Percentiles rank a stretch among this genome's conserved stretches.
phyloP scores from a whole-genome alignment of 2,329 filamentous ascomycete species.

The Coniochaeta sp. region DNA sequence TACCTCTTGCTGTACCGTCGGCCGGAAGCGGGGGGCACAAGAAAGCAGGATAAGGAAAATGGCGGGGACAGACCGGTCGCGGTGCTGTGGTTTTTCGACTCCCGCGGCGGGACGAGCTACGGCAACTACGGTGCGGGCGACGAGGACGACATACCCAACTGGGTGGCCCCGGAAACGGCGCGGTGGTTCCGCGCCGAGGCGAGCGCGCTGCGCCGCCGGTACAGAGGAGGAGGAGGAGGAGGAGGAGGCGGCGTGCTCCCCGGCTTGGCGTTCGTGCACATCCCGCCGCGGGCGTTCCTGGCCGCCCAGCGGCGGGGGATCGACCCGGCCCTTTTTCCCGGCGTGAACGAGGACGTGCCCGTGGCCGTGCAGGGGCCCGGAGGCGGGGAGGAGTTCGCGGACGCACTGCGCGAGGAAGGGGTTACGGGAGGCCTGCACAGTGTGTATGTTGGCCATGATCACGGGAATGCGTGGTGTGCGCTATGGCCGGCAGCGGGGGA shows the following conservation, averaged over 20 bases:
- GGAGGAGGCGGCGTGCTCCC: slow-evolving; percentile 30
- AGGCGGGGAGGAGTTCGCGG: slow-evolving; percentile 38
- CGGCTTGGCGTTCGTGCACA: slow-evolving; percentile 42
- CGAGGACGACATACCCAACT: slow-evolving; percentile 18
- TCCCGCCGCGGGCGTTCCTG: slow-evolving; percentile 27
- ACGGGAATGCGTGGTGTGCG: slow-evolving; percentile 39
- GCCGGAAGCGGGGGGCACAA: slow-evolving; percentile 11
- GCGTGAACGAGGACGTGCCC: slow-evolving; percentile 24
- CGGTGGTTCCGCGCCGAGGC: slow-evolving; percentile 34
- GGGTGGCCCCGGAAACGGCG: slow-evolving; percentile 36
- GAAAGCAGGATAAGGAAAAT: slow-evolving; percentile 4
- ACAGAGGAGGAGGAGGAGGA: no score
- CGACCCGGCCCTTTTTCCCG: slow-evolving; percentile 20
- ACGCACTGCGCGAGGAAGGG: slow-evolving; percentile 36
- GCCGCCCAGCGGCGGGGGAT: slow-evolving; percentile 20
- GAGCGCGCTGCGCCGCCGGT: slow-evolving; percentile 16
- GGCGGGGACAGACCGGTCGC: slow-evolving; percentile 14
- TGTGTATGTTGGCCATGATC: slow-evolving; percentile 51
- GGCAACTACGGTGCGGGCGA: background rate
- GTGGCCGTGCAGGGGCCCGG: slow-evolving; percentile 22
- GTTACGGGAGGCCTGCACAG: slow-evolving; percentile 30
- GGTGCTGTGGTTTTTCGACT: slow-evolving; percentile 60
- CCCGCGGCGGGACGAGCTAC: slow-evolving; percentile 33
- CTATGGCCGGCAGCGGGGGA: slow-evolving; percentile 14
- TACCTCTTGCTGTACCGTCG: slow-evolving; percentile 20